Base-by-base conservation (phyloP, 371 early-diverging fungal species). In the Mortierella sp. region DNA sequence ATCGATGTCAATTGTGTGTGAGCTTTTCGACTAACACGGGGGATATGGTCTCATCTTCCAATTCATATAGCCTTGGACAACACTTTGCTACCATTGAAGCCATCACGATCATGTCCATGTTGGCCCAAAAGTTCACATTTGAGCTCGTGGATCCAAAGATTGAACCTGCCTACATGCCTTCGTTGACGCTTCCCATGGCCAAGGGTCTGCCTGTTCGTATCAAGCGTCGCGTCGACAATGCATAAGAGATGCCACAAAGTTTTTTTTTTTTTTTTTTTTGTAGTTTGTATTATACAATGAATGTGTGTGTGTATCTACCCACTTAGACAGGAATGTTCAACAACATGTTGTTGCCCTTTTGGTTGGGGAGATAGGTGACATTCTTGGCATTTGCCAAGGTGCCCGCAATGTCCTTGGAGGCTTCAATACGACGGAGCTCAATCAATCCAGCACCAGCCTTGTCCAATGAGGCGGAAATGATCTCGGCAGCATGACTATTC, bases 371-470 rank as follows among this genome's bases (percentile, higher is more conserved):
- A 73, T 97, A 99, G 6, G 97, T 95, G 52, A 98, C 94, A 73
- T 94, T 95, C 63, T 89, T 83, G 31, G 96, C 85, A 31, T 86
- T 82, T 47, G 94, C 83, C 69, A 99, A 85, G 19, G 95, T 96
- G 46, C 80, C 82, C 16, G 99, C 97, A 79, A 99, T 98, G 34
- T 98, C 98, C 84, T 94, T 95, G 65, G 94, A 89, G 21, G 99
- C 97, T 78, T 99, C 99, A 67, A 99, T 97, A 70, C 96, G 91
- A 82, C 99, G 94, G 79, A 99, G 90, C 80, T 96, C 94, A 80
- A 99, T 89, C 48, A 96, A 84, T 49, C 96, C 96, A 61, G 85
- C 90, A 43, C 99, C 99, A 49, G 94, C 93, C 88, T 95, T 95
- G 61, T 91, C 85, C 67, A 97, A 80, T 8, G 98, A 90, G 28